Evolutionary conservation across 2,329 filamentous ascomycete genomes (phyloP).

Genomic region (Colletotrichum agaves): DNA sequence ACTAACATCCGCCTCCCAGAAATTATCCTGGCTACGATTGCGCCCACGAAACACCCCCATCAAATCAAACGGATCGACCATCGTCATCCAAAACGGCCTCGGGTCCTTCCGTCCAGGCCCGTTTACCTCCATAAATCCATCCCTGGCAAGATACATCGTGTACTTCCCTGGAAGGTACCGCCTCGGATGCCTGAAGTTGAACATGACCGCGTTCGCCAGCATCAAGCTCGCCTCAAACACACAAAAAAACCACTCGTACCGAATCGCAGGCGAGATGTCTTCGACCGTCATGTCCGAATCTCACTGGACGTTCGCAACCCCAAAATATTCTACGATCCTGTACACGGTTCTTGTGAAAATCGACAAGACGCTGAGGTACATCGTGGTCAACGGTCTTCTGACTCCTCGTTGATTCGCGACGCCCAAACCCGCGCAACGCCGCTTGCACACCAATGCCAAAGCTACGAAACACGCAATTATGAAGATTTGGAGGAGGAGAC

Average conservation of each 20-base stretch:
- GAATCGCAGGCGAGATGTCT: slow-evolving; percentile 56
- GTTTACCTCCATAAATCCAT: slow-evolving; percentile 60
- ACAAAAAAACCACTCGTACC: slow-evolving; percentile 70
- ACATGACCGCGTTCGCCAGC: slow-evolving; percentile 60
- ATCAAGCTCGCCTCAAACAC: slow-evolving; percentile 66
- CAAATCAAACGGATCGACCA: slow-evolving; percentile 56
- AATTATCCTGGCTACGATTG: slow-evolving; percentile 46
- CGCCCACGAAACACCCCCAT: slow-evolving; percentile 47
- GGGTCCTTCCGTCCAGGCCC: slow-evolving; percentile 62
- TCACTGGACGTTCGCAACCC: slow-evolving; percentile 53
- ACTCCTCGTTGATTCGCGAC: slow-evolving; percentile 47
- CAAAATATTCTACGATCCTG: slow-evolving; percentile 69
- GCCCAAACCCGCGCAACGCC: slow-evolving; percentile 51
- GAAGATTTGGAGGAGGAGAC: slow-evolving; percentile 64
- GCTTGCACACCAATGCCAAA: slow-evolving; percentile 61
- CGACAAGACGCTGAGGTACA: slow-evolving; percentile 62
- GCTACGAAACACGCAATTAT: slow-evolving; percentile 61
- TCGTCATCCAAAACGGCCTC: slow-evolving; percentile 54
- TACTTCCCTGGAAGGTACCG: slow-evolving; percentile 60
- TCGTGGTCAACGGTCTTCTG: slow-evolving; percentile 53
- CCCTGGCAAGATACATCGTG: slow-evolving; percentile 60
- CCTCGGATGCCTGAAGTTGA: slow-evolving; percentile 63
- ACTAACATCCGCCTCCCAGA: slow-evolving; percentile 47
- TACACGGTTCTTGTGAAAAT: slow-evolving; percentile 66
- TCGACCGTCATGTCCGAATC: slow-evolving; percentile 50